phyloP scores from a whole-genome alignment of 2,329 filamentous ascomycete species.

The Monascus ruber region DNA sequence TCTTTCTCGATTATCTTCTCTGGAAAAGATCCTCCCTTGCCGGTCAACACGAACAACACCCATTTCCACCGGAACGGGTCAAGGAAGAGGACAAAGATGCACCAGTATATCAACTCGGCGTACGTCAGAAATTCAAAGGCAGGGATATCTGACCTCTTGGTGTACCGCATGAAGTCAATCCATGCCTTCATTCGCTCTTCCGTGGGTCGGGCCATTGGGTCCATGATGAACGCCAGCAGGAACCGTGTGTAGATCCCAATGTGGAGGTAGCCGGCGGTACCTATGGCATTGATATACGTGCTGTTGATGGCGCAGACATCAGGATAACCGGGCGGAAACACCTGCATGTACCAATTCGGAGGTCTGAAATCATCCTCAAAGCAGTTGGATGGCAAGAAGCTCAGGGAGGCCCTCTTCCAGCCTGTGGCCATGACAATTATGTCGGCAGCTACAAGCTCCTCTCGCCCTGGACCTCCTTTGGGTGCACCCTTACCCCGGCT shows the following conservation, averaged over 20 bases:
- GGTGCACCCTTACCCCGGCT: slow-evolving; percentile 60
- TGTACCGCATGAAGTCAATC: slow-evolving; percentile 68
- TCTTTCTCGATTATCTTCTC: slow-evolving; percentile 56
- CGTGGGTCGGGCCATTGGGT: slow-evolving; percentile 62
- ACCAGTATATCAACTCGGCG: slow-evolving; percentile 75
- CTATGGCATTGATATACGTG: slow-evolving; percentile 71
- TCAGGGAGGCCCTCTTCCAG: slow-evolving; percentile 60
- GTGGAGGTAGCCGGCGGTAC: slow-evolving; percentile 75
- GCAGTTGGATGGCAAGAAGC: slow-evolving; percentile 61
- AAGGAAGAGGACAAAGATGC: slow-evolving; percentile 62
- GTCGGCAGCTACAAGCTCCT: slow-evolving; percentile 58
- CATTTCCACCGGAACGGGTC: slow-evolving; percentile 90
- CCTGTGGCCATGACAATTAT: slow-evolving; percentile 77
- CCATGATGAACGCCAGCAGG: slow-evolving; percentile 73
- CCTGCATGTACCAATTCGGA: slow-evolving; percentile 82
- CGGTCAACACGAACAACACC: slow-evolving; percentile 72
- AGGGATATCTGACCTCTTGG: slow-evolving; percentile 63
- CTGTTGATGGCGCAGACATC: slow-evolving; percentile 72
- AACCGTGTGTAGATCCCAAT: slow-evolving; percentile 84
- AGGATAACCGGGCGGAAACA: slow-evolving; percentile 64
- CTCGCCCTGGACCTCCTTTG: slow-evolving; percentile 59
- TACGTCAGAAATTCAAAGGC: slow-evolving; percentile 90
- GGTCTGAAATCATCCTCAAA: slow-evolving; percentile 64
- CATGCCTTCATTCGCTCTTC: slow-evolving; percentile 69
- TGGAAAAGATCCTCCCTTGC: slow-evolving; percentile 57